A percentile compares a stretch with the other conserved stretches of the same genome.
These are phyloP conservation scores for Phaeosphaeriaceae sp. DNA, from an alignment of 2,329 filamentous ascomycete species.

Conservation along the genomic window DNA sequence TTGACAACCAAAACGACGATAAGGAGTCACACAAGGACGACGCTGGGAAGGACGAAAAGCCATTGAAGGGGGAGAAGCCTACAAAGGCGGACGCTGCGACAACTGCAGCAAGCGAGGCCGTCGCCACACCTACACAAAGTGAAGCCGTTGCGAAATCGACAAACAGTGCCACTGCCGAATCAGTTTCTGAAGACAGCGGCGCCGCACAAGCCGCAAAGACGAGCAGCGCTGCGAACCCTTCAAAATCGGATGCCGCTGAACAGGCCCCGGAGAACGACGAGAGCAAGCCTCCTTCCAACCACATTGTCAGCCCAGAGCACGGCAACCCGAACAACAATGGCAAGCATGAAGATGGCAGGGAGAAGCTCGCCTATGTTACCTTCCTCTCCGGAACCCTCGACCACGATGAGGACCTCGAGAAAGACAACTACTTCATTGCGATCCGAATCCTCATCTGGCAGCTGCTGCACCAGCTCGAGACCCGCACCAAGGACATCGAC, in stretches of 20 bases:
- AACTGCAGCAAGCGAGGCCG: not conserved
- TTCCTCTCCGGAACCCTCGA: constrained; percentile 29
- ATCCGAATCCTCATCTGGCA: constrained; percentile 42
- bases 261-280: not conserved
- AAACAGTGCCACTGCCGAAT: not conserved
- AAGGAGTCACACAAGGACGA: not conserved
- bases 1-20: not conserved
- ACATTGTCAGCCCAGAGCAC: not conserved
- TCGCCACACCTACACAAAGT: not conserved
- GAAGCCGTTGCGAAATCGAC: not conserved
- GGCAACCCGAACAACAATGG: constrained; percentile 2
- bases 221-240: not conserved
- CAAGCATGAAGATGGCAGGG: constrained; percentile 1
- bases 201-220: not conserved
- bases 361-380: constrained; percentile 35
- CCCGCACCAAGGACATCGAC: constrained; percentile 29
- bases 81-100: not conserved
- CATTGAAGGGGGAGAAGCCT: not conserved
- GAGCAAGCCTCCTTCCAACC: not conserved
- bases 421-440: constrained; percentile 39
- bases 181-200: not conserved
- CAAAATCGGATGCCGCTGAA: not conserved
- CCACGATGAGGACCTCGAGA: constrained; percentile 27
- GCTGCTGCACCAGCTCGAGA: constrained; percentile 33
- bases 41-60: not conserved